Percentiles rank a stretch among this genome's conserved stretches.
Conservation (phyloP, 208 protist genomes). For the Strigomonas galati region DNA sequence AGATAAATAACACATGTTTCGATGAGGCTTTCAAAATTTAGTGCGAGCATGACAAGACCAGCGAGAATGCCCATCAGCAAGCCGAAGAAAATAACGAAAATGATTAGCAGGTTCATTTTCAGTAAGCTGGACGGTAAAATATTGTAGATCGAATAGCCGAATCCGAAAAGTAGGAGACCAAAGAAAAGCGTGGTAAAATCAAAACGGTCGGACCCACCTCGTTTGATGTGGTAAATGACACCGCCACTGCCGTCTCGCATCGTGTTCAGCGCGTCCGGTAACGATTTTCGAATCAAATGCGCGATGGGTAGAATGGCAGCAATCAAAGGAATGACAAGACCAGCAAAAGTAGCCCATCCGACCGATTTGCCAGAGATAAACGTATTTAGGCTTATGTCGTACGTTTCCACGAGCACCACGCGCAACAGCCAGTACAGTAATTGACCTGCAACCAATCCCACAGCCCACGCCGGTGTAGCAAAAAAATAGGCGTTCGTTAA, state of each 20-base stretch:
- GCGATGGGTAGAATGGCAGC: conserved; percentile 86
- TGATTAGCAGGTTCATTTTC: conserved; percentile 70
- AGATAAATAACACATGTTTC: conserved; percentile 36
- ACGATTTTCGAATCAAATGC: conserved; percentile 48
- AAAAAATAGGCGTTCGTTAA: conserved; percentile 65
- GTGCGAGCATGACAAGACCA: conserved; percentile 83
- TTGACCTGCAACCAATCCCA: conserved; percentile 76
- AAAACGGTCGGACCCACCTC: conserved; percentile 11
- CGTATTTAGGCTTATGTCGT: conserved; percentile 30
- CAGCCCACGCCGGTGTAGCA: conserved; percentile 72
- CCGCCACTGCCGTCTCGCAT: conserved; percentile 33
- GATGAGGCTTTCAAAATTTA: conserved; percentile 90
- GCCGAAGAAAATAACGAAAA: conserved; percentile 93
- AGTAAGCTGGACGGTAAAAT: conserved; percentile 90
- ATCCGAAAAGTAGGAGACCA: conserved; percentile 41
- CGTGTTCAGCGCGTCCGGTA: conserved; percentile 86
- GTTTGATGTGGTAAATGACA: conserved; percentile 75
- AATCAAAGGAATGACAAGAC: conserved; percentile 77
- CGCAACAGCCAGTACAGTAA: conserved; percentile 39
- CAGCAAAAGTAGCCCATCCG: conserved; percentile 61
- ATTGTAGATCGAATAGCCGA: conserved; percentile 90
- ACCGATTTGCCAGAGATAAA: conserved; percentile 40
- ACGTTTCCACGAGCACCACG: conserved; percentile 23
- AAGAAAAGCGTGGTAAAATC: conserved; percentile 34
- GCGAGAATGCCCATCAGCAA: conserved; percentile 89